These are phyloP conservation scores for Apiospora kogelbergensis DNA, from an alignment of 2,329 filamentous ascomycete genomes.

Conservation along the genomic window DNA sequence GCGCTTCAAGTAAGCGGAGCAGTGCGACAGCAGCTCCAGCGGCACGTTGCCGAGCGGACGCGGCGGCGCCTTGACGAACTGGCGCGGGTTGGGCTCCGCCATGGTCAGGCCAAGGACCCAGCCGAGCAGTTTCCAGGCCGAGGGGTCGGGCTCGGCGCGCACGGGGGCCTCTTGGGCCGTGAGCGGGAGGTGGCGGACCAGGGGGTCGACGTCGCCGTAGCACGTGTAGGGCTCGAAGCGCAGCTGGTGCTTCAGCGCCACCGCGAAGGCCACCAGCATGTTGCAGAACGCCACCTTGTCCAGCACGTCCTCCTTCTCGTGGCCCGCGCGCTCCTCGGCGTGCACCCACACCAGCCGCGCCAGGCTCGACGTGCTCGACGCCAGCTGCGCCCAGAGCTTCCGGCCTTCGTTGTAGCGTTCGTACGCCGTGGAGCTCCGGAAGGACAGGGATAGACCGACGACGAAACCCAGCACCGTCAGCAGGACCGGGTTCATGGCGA, in stretches of 20 bases:
- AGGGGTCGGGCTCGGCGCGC: slow-evolving; percentile 40
- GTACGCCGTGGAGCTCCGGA: slow-evolving; percentile 77
- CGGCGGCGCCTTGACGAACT: slow-evolving; percentile 70
- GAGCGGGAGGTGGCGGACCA: slow-evolving; percentile 72
- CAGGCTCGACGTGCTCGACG: slow-evolving; percentile 63
- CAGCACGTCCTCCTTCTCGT: slow-evolving; percentile 66
- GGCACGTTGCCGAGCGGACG: slow-evolving; percentile 78
- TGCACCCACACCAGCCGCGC: slow-evolving; percentile 85
- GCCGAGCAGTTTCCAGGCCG: slow-evolving; percentile 62
- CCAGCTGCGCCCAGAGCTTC: slow-evolving; percentile 61
- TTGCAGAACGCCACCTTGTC: slow-evolving; percentile 60
- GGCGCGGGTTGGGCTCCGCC: slow-evolving; percentile 75
- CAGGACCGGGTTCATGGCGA: slow-evolving; percentile 67
- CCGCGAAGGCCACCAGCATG: slow-evolving; percentile 73
- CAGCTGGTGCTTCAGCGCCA: slow-evolving; percentile 77
- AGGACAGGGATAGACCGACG: slow-evolving; percentile 74
- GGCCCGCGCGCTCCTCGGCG: slow-evolving; percentile 56
- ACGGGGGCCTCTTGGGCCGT: slow-evolving; percentile 42
- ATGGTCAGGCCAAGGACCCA: slow-evolving; percentile 77
- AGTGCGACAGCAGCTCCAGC: slow-evolving; percentile 74
- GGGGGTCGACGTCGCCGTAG: slow-evolving; percentile 70
- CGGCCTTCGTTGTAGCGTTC: slow-evolving; percentile 65
- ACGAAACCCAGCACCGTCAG: slow-evolving; percentile 85
- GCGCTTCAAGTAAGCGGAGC: slow-evolving; percentile 67
- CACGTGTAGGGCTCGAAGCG: slow-evolving; percentile 80